phyloP scores from a whole-genome alignment of 2,329 filamentous ascomycete species.

The Keithomyces neogunnii region DNA sequence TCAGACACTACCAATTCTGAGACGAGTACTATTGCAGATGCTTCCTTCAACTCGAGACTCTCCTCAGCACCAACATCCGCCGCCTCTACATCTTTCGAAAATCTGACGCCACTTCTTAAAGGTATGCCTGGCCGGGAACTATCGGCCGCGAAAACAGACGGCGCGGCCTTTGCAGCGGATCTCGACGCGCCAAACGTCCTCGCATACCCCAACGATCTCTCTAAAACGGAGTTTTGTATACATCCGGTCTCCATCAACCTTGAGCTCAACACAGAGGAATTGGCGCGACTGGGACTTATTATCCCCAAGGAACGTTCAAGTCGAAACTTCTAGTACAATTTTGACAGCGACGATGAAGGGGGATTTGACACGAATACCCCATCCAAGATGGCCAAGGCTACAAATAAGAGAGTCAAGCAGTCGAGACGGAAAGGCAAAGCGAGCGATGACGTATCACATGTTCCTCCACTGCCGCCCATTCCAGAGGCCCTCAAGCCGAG shows the following conservation, averaged over 20 bases:
- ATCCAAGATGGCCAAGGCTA: background rate
- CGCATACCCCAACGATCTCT: slow-evolving; percentile 25
- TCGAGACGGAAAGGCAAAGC: slow-evolving; percentile 5
- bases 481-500: slow-evolving; percentile 18
- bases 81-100: slow-evolving; percentile 7
- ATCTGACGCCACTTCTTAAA: slow-evolving; percentile 33
- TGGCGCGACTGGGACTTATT: slow-evolving; percentile 24
- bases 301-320: slow-evolving; percentile 23
- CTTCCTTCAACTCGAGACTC: slow-evolving; percentile 1
- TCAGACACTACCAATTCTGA: background rate
- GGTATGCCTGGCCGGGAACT: slow-evolving; percentile 31
- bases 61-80: slow-evolving; percentile 4
- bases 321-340: slow-evolving; percentile 28
- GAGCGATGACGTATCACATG: slow-evolving; percentile 14
- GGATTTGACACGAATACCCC: slow-evolving; percentile 10
- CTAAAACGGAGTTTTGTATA: slow-evolving; percentile 23
- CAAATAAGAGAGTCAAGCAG: background rate
- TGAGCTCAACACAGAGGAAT: slow-evolving; percentile 18
- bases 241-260: slow-evolving; percentile 27
- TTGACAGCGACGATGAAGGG: slow-evolving; percentile 24
- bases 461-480: slow-evolving; percentile 22
- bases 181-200: slow-evolving; percentile 19
- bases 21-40: slow-evolving; percentile 2
- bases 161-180: slow-evolving; percentile 25
- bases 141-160: slow-evolving; percentile 28